Evolutionary conservation across 352 stramenopile species (phyloP).

Genomic region (Globisporangium sylvaticum): DNA sequence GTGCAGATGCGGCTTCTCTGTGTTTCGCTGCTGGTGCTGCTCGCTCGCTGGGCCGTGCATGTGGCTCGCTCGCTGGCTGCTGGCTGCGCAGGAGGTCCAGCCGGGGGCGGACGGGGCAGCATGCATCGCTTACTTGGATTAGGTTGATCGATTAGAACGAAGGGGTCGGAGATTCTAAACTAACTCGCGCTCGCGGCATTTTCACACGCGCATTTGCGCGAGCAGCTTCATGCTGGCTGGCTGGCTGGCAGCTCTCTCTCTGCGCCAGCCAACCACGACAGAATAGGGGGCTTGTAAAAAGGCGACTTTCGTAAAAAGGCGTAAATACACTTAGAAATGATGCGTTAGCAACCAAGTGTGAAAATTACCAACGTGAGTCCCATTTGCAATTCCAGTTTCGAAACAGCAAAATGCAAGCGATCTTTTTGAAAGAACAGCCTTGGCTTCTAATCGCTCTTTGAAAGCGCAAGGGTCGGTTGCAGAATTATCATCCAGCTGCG

Average conservation of each 20-base stretch:
- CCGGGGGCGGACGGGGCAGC: neutral
- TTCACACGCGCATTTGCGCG: neutral
- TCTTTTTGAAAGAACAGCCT: neutral
- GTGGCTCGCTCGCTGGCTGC: constrained; percentile 3
- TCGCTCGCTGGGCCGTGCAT: neutral
- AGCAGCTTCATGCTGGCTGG: neutral
- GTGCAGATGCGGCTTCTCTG: constrained; percentile 20
- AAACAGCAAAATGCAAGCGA: neutral
- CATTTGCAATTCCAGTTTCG: neutral
- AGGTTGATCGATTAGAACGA: constrained; percentile 37
- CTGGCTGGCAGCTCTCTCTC: constrained; percentile 2
- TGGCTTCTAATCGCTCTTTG: neutral
- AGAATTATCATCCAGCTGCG: neutral
- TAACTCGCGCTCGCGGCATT: neutral
- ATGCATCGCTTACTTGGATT: constrained; percentile 35
- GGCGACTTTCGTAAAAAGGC: neutral
- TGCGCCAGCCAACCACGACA: constrained; percentile 12
- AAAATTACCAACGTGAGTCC: neutral
- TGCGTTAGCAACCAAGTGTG: neutral
- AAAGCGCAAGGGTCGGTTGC: neutral
- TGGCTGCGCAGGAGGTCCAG: neutral
- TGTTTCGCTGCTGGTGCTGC: constrained; percentile 15
- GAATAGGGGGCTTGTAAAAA: constrained; percentile 9
- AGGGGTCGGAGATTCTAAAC: constrained; percentile 30
- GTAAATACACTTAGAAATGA: neutral